Percentiles rank a stretch among this genome's conserved stretches.
phyloP scores from a whole-genome alignment of 768 basidiomycete genomes.

The Xanthoconium stramineum region DNA sequence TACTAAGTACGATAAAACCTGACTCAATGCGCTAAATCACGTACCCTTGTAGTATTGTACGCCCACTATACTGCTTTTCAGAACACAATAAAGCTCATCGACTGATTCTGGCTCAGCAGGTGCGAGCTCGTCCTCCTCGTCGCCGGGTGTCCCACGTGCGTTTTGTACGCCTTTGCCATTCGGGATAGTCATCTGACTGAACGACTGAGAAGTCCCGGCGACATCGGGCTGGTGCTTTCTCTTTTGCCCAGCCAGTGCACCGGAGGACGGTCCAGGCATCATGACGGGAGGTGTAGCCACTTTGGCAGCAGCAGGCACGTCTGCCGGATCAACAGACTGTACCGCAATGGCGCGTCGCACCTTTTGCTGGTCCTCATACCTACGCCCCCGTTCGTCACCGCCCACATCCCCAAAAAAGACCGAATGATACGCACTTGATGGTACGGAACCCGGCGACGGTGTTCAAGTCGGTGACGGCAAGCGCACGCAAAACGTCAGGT shows the following conservation, averaged over 20 bases:
- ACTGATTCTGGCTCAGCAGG: constrained; percentile 42
- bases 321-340: constrained; percentile 52
- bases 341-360: constrained; percentile 55
- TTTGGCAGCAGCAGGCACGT: constrained; percentile 50
- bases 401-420: neutral
- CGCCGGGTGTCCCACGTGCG: constrained; percentile 19
- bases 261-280: neutral
- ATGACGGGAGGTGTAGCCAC: constrained; percentile 1
- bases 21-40: constrained; percentile 2
- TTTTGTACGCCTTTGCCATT: constrained; percentile 16
- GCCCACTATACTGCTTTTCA: constrained; percentile 69
- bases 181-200: constrained; percentile 11
- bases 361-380: constrained; percentile 59
- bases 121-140: constrained; percentile 44
- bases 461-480: constrained; percentile 44
- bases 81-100: constrained; percentile 67
- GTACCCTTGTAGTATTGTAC: constrained; percentile 77
- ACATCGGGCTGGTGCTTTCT: constrained; percentile 43
- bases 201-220: constrained; percentile 10
- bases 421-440: constrained; percentile 41
- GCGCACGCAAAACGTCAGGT: constrained; percentile 46
- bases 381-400: constrained; percentile 21
- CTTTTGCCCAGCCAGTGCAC: constrained; percentile 28
- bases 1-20: neutral
- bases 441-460: constrained; percentile 47